Base-by-base conservation (phyloP, 805 yeast species). In the Vanderwaltozyma verrucispora region DNA sequence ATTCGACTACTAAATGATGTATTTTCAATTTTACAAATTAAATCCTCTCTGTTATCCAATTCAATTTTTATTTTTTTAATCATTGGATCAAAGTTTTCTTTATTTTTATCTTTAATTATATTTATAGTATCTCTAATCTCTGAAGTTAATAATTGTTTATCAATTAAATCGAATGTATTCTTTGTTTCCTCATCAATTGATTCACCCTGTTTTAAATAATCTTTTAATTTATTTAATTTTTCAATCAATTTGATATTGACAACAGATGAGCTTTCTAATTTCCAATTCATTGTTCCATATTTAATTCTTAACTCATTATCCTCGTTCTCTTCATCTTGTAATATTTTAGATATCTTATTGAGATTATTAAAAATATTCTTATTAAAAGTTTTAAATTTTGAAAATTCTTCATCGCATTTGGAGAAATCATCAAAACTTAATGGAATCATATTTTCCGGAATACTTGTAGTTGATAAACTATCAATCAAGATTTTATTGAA, bases 401-500 rank as follows among this genome's bases (percentile, higher is more conserved):
- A 77, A 9, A 69, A 69, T 0, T 75, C 40, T 1, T 82, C 62
- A 2, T 77, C 68, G 7, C 66, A 66, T 0, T 94, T 92, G 0
- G 81, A 51, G 17, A 65, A 67, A 45, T 60, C 71, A 60, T 55
- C 77, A 37, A 65, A 68, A 36, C 75, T 74, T 1, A 80, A 50
- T 0, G 80, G 62, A 36, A 81, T 87, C 2, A 84, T 54, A 0
- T 79, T 62, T 0, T 80, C 75, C 0, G 85, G 82, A 1, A 83
- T 54, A n/a, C 69, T 69, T 27, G 71, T 49, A 14, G 67, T 72
- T 0, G 68, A 61, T 4, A 80, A 45, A 43, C 66, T 68, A 24
- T 60, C 59, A 16, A 62, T 59, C 21, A 78, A 51, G 28, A 69
- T 53, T 26, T 62, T 63, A 32, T 70, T 69, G 19, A 80, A 49